Evolutionary conservation across 176 grass and related monocot species (phyloP), one percentile per base, ranked within the genome.

Genomic region (Oryza glaberrima): DNA sequence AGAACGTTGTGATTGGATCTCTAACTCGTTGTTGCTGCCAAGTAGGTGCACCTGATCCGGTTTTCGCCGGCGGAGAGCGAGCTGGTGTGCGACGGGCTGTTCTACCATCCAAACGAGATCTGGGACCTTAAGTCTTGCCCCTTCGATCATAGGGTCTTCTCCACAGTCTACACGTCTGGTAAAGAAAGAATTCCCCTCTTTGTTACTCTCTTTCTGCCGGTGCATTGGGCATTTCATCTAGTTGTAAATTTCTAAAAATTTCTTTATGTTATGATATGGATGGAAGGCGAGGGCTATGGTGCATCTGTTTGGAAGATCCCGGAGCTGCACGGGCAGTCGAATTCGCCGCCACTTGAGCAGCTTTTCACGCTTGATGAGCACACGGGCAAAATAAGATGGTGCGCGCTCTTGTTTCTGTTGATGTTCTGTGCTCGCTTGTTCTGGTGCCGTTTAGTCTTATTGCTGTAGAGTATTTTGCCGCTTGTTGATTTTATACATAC

Each of bases 101-200:
- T 99, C 87, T 99, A 99, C 89, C 96, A 99, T 70, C 96, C 90
- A 47, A 94, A 92, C 81, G 96, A 99, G 93, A 99, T 99, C 88
- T 99, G 96, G 93, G 91, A 99, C 89, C 96, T 99, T 64, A 96
- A 96, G 75, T 99, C 96, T 9, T 96, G 96, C 78, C 96, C 96
- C 48, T 99, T 90, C 72, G 90, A 99, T 89, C 84, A 85, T 51
- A 99, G 84, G 78, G 84, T 96, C 51, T 92, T 99, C 70, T 99
- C 96, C 75, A 96, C 96, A 23, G 91, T 96, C 69, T 99, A 89
- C 81, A 94, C 96, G 25, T 99, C 91, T 79, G 96, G 96, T 99
- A 86, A 81, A 85, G 64, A 70, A 6, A 51, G 0, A 75, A 63
- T 10, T 61, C n/a, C 77, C 20, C 25, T 16, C n/a, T 76, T 65